phyloP scores from a whole-genome alignment of 2,329 filamentous ascomycete species.

The Ophidiomyces ophidiicola region DNA sequence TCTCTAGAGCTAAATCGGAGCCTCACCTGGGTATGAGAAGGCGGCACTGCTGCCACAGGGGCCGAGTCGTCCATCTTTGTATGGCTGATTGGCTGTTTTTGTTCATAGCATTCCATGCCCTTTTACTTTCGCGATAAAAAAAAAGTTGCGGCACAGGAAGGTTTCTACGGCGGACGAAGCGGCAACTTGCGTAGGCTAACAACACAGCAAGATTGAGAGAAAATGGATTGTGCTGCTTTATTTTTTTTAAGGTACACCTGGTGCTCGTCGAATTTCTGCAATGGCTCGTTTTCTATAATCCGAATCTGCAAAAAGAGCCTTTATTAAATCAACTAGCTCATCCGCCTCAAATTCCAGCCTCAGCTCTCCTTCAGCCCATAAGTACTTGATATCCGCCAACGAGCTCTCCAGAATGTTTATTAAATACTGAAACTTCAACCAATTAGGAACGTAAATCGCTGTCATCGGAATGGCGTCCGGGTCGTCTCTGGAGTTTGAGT shows the following conservation, averaged over 20 bases:
- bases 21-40: conserved; percentile 39
- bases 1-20: conserved; percentile 44
- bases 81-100: background rate
- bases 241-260: conserved; percentile 15
- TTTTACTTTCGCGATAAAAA: conserved; percentile 17
- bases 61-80: conserved; percentile 2
- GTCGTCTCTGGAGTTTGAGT: conserved; percentile 19
- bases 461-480: conserved; percentile 39
- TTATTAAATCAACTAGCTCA: conserved; percentile 51
- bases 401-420: conserved; percentile 51
- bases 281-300: conserved; percentile 47
- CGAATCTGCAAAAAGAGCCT: conserved; percentile 53
- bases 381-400: conserved; percentile 52
- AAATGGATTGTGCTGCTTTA: conserved; percentile 5
- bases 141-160: conserved; percentile 19
- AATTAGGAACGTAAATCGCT: conserved; percentile 49
- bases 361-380: conserved; percentile 54
- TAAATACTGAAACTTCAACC: conserved; percentile 55
- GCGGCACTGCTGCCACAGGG: background rate
- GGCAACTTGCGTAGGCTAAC: conserved; percentile 27
- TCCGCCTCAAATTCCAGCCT: conserved; percentile 49
- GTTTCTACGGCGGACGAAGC: conserved; percentile 30
- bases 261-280: conserved; percentile 40
- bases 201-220: background rate
- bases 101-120: background rate